Evolutionary conservation across 1,139 yeast species (phyloP).

Genomic region (Diutina ranongensis): DNA sequence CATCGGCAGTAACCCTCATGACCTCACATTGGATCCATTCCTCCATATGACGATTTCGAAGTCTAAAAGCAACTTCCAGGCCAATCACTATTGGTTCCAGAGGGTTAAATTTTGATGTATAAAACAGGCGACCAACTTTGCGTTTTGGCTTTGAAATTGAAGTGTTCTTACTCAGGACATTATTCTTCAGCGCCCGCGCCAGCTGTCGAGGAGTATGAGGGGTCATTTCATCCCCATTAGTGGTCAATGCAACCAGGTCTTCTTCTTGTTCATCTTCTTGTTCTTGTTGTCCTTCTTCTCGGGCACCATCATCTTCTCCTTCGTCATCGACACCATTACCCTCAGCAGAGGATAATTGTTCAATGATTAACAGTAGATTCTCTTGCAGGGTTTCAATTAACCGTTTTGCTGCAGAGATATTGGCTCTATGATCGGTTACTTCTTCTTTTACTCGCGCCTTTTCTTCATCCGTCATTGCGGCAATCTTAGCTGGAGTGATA

Average conservation of each 20-base stretch:
- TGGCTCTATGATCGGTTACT: constrained; percentile 41
- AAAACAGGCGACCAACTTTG: constrained; percentile 29
- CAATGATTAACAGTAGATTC: constrained; percentile 24
- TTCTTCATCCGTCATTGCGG: constrained; percentile 19
- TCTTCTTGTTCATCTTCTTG: constrained; percentile 7
- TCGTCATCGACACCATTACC: neutral
- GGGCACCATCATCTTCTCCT: neutral
- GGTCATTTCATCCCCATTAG: neutral
- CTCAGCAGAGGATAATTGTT: constrained; percentile 12
- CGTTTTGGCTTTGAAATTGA: constrained; percentile 12
- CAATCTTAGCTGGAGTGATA: constrained; percentile 17
- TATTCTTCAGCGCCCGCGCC: constrained; percentile 9
- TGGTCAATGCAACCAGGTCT: constrained; percentile 1
- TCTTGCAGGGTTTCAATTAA: constrained; percentile 31
- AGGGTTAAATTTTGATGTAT: constrained; percentile 40
- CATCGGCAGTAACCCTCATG: constrained; percentile 64
- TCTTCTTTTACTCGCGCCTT: constrained; percentile 28
- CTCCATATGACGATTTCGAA: constrained; percentile 54
- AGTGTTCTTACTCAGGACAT: constrained; percentile 12
- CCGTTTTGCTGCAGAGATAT: constrained; percentile 44
- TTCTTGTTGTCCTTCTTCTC: neutral
- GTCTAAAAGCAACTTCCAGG: constrained; percentile 81
- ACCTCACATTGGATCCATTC: constrained; percentile 99
- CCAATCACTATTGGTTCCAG: constrained; percentile 54
- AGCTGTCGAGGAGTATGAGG: neutral